Conservation (phyloP, 768 basidiomycete species). For the Holtermannia corniformis region DNA sequence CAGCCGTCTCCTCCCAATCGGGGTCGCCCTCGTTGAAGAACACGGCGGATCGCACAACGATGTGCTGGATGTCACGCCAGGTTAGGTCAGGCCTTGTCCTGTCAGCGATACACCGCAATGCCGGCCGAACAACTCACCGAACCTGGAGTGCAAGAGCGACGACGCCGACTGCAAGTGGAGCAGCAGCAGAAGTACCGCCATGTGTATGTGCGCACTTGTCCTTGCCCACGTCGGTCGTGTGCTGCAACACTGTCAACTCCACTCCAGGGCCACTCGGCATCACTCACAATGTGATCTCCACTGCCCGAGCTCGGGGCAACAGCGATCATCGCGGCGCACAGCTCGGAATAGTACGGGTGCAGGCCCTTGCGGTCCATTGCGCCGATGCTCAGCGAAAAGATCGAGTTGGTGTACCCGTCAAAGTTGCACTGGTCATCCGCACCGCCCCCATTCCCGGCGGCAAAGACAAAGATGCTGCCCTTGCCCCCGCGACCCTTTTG, state of each 20-base stretch:
- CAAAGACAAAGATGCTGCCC: constrained; percentile 92
- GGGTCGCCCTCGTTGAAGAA: constrained; percentile 79
- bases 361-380: constrained; percentile 86
- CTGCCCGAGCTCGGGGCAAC: constrained; percentile 93
- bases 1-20: constrained; percentile 79
- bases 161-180: constrained; percentile 90
- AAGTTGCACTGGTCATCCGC: constrained; percentile 97
- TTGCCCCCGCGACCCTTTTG: constrained; percentile 80
- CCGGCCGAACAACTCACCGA: constrained; percentile 49
- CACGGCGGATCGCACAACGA: constrained; percentile 66
- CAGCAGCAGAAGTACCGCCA: constrained; percentile 95
- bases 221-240: constrained; percentile 87
- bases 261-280: background rate
- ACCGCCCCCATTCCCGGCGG: constrained; percentile 88
- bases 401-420: constrained; percentile 97
- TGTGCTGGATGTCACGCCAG: constrained; percentile 92
- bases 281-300: constrained; percentile 79
- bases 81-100: constrained; percentile 70
- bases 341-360: constrained; percentile 93
- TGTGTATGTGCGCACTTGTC: constrained; percentile 70
- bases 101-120: constrained; percentile 4
- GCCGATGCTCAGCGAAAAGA: constrained; percentile 92
- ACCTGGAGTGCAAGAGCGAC: constrained; percentile 81
- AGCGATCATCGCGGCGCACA: constrained; percentile 95
- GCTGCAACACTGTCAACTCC: constrained; percentile 46